Conservation (phyloP, 2,329 filamentous ascomycete genomes). For the Fusarium mundagurra region DNA sequence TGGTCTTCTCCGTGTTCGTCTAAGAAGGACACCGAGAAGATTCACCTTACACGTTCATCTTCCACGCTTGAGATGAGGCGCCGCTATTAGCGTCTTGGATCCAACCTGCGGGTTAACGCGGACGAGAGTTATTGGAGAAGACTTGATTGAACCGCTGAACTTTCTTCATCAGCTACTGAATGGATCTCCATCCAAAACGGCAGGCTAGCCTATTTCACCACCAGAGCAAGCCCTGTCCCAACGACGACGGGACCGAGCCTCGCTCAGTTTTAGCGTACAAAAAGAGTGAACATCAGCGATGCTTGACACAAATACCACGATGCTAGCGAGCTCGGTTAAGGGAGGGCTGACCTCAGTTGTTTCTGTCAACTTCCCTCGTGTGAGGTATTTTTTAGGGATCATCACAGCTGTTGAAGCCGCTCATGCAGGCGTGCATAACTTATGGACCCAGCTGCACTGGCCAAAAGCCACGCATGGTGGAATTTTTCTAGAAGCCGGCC, state of each 20-base stretch:
- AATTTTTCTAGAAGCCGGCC: conserved; percentile 43
- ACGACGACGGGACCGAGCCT: conserved; percentile 15
- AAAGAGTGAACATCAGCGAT: conserved; percentile 13
- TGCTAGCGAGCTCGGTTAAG: background rate
- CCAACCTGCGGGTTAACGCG: conserved; percentile 40
- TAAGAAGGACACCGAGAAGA: conserved; percentile 23
- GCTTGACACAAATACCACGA: conserved; percentile 23
- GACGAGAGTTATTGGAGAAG: conserved; percentile 24
- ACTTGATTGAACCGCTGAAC: conserved; percentile 1
- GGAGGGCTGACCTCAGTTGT: conserved; percentile 3
- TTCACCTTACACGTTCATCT: conserved; percentile 18
- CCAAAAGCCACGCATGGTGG: conserved; percentile 29
- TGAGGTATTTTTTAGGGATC: conserved; percentile 22
- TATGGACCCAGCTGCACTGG: conserved; percentile 22
- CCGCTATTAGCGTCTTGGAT: conserved; percentile 37
- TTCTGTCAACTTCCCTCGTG: conserved; percentile 14
- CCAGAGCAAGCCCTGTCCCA: conserved; percentile 21
- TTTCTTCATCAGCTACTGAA: conserved; percentile 9
- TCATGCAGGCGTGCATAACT: conserved; percentile 28
- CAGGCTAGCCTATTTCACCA: conserved; percentile 11
- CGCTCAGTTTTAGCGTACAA: conserved; percentile 9
- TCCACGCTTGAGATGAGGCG: conserved; percentile 37
- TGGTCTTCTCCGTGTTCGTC: conserved; percentile 23
- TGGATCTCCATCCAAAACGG: conserved; percentile 25
- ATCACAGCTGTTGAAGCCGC: conserved; percentile 20